phyloP scores from a whole-genome alignment of 257 asterid genomes.

The Nicotiana obtusifolia region DNA sequence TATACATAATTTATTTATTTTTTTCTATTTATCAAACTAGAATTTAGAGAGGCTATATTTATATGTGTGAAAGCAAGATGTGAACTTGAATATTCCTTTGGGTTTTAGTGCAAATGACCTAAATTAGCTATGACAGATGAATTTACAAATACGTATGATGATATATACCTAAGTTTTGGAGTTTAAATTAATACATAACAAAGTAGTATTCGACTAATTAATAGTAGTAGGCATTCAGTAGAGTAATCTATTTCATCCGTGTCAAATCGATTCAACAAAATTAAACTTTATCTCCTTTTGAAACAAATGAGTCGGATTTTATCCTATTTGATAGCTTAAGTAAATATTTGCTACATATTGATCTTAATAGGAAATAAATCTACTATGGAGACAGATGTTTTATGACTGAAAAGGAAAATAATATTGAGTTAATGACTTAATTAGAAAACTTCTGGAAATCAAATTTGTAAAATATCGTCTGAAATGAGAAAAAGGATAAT shows the following conservation, averaged over 20 bases:
- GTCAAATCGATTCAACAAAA: not conserved
- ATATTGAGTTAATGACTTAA: not conserved
- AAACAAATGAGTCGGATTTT: not conserved
- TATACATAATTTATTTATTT: too few relatives aligned
- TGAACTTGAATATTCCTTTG: not conserved
- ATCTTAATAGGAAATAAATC: not conserved
- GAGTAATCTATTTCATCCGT: not conserved
- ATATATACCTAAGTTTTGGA: not conserved
- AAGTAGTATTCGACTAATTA: too few relatives aligned
- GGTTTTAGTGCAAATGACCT: not conserved
- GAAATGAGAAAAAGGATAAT: not conserved
- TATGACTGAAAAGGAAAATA: not conserved
- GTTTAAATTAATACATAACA: not conserved
- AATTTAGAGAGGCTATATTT: not conserved
- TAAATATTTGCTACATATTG: not conserved
- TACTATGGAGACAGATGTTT: not conserved
- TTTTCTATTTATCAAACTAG: not conserved
- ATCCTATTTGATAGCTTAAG: not conserved
- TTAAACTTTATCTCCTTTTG: not conserved
- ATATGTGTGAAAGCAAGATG: not conserved
- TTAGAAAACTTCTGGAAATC: not conserved
- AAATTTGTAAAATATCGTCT: not conserved
- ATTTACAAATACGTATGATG: not conserved
- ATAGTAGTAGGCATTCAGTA: not conserved
- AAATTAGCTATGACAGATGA: not conserved